Evolutionary conservation across 2,329 filamentous ascomycete species (phyloP).

Genomic region (Penicillium sp.): DNA sequence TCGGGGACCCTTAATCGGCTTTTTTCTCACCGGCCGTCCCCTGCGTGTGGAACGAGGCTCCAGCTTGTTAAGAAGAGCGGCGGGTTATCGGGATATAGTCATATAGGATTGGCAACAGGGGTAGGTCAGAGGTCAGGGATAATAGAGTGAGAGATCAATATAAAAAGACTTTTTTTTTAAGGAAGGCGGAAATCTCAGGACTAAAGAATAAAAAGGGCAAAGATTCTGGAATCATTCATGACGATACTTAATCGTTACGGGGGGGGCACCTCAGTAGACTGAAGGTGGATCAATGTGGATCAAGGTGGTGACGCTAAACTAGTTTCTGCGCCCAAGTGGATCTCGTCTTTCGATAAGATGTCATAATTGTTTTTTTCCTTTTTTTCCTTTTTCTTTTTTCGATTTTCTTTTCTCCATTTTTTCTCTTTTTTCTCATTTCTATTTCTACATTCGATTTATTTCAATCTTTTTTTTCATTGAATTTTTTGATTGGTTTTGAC

Average conservation of each 20-base stretch:
- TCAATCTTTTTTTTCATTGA: background rate
- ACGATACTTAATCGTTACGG: slow-evolving; percentile 10
- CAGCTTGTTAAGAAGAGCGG: slow-evolving; percentile 15
- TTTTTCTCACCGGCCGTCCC: slow-evolving; percentile 26
- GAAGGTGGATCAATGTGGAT: background rate
- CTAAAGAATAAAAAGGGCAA: slow-evolving; percentile 1
- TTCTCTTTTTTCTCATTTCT: background rate
- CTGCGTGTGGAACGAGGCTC: slow-evolving; percentile 19
- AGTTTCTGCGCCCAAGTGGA: slow-evolving; percentile 10
- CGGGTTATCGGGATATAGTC: slow-evolving; percentile 12
- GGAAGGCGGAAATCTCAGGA: too few relatives aligned
- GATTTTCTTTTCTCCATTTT: background rate
- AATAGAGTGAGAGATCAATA: background rate
- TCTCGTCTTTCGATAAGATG: slow-evolving; percentile 6
- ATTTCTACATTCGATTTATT: background rate
- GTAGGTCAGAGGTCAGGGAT: background rate
- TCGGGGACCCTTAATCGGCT: slow-evolving; percentile 19
- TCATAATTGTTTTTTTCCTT: slow-evolving; percentile 2
- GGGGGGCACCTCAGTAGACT: slow-evolving; percentile 1
- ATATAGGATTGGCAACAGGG: background rate
- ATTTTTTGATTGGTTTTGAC: background rate
- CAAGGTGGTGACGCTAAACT: background rate
- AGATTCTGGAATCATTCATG: slow-evolving; percentile 24
- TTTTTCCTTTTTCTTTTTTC: background rate
- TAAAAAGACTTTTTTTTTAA: background rate